These are phyloP conservation scores for Globisporangium abappressorium DNA, from an alignment of 352 stramenopile species.

Conservation along the genomic window DNA sequence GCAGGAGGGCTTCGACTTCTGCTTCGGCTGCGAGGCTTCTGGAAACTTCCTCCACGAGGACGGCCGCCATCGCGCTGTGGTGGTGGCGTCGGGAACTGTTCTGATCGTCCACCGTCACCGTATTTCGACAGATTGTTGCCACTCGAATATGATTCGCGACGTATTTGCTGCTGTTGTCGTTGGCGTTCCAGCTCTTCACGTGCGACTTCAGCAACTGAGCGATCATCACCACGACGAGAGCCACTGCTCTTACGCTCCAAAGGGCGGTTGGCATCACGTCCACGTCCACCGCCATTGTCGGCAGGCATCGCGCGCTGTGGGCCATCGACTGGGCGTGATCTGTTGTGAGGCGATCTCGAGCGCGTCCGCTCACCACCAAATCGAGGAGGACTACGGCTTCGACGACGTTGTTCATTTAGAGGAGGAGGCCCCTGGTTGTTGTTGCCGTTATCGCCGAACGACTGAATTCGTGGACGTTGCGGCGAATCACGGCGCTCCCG, in stretches of 20 bases:
- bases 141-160: conserved; percentile 26
- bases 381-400: conserved; percentile 17
- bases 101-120: conserved; percentile 25
- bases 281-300: conserved; percentile 20
- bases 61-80: conserved; percentile 7
- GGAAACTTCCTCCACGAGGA: conserved; percentile 6
- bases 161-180: conserved; percentile 32
- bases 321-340: conserved; percentile 1
- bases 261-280: conserved; percentile 22
- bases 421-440: not conserved
- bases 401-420: conserved; percentile 3
- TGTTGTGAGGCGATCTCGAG: conserved; percentile 9
- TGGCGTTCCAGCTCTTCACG: conserved; percentile 47
- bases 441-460: not conserved
- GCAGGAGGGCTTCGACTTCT: conserved; percentile 10
- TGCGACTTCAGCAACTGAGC: conserved; percentile 51
- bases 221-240: conserved; percentile 30
- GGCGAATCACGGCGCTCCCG: conserved; percentile 6
- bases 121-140: conserved; percentile 27
- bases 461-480: not conserved
- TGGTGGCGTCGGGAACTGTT: conserved; percentile 3
- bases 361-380: not conserved
- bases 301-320: not conserved
- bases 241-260: conserved; percentile 23
- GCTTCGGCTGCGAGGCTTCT: conserved; percentile 15